phyloP scores from a whole-genome alignment of 1,139 yeast species.

The Pichia cactophila region DNA sequence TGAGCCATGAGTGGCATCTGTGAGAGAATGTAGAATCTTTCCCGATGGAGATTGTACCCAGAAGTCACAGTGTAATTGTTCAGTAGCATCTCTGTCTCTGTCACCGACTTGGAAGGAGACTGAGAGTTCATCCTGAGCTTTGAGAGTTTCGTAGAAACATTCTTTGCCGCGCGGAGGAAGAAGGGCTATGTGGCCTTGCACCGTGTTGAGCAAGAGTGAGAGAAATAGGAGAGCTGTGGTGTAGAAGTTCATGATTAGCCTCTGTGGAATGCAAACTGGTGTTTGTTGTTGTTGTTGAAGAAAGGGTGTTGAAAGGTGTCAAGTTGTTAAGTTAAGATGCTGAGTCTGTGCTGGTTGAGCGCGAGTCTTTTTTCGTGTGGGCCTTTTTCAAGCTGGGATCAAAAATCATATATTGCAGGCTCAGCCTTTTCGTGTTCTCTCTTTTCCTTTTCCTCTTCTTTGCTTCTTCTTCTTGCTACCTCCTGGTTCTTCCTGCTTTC shows the following conservation, averaged over 20 bases:
- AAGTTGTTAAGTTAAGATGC: too few species aligned
- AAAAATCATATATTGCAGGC: too few species aligned
- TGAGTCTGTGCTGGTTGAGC: too few species aligned
- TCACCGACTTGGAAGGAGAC: constrained; percentile 92
- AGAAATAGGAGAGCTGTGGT: constrained; percentile 5
- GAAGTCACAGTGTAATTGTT: constrained; percentile 75
- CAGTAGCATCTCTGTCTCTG: constrained; percentile 70
- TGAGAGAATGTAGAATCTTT: constrained; percentile 41
- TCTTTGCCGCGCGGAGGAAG: constrained; percentile 80
- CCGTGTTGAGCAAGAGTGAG: constrained; percentile 10
- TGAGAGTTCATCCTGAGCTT: constrained; percentile 78
- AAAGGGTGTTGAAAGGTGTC: too few species aligned
- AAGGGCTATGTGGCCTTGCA: constrained; percentile 70
- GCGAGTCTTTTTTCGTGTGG: too few species aligned
- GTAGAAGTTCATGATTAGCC: neutral
- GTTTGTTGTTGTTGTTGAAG: neutral
- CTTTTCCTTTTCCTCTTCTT: too few species aligned
- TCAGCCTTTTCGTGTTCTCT: too few species aligned
- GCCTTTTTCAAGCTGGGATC: too few species aligned
- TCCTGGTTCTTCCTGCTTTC: too few species aligned
- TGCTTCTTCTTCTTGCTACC: too few species aligned
- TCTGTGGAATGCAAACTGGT: neutral
- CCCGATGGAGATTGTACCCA: constrained; percentile 56
- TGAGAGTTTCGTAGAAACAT: constrained; percentile 82
- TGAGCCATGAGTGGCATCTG: constrained; percentile 75